These are phyloP conservation scores for Globisporangium middletonii DNA, from an alignment of 352 stramenopile species.

Conservation along the genomic window DNA sequence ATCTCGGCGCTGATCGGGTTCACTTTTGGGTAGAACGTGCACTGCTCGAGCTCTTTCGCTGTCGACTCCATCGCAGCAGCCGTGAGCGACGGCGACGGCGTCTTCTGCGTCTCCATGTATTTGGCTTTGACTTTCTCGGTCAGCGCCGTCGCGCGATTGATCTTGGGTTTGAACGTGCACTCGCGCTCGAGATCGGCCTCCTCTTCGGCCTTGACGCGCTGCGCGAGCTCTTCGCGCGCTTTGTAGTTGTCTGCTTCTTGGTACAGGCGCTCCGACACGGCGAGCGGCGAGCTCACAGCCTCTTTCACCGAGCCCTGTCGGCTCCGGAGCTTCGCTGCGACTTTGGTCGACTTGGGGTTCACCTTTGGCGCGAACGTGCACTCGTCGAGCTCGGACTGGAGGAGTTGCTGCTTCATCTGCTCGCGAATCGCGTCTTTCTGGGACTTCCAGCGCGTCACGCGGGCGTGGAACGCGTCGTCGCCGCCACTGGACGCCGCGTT, in stretches of 20 bases:
- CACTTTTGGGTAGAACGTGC: slow-evolving; percentile 75
- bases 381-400: slow-evolving; percentile 67
- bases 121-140: slow-evolving; percentile 68
- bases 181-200: slow-evolving; percentile 64
- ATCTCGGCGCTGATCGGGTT: slow-evolving; percentile 72
- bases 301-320: slow-evolving; percentile 22
- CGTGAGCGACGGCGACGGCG: slow-evolving; percentile 32
- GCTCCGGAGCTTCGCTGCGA: slow-evolving; percentile 50
- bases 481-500: slow-evolving; percentile 13
- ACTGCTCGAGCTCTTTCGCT: slow-evolving; percentile 61
- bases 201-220: slow-evolving; percentile 57
- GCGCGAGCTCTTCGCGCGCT: slow-evolving; percentile 57
- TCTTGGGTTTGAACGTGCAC: slow-evolving; percentile 69
- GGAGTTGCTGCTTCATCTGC: slow-evolving; percentile 74
- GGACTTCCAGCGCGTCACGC: slow-evolving; percentile 71
- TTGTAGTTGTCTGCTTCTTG: slow-evolving; percentile 76
- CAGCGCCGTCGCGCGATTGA: slow-evolving; percentile 34
- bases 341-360: slow-evolving; percentile 70
- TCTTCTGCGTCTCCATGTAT: slow-evolving; percentile 50
- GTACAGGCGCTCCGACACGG: slow-evolving; percentile 65
- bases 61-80: slow-evolving; percentile 51
- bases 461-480: slow-evolving; percentile 57
- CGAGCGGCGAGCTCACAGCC: slow-evolving; percentile 20
- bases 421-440: slow-evolving; percentile 72
- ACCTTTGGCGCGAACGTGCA: slow-evolving; percentile 74